A percentile compares a stretch with the other conserved stretches of the same genome.
Evolutionary conservation across 202 grass and related monocot genomes (phyloP).

Genomic region (Setaria italica): DNA sequence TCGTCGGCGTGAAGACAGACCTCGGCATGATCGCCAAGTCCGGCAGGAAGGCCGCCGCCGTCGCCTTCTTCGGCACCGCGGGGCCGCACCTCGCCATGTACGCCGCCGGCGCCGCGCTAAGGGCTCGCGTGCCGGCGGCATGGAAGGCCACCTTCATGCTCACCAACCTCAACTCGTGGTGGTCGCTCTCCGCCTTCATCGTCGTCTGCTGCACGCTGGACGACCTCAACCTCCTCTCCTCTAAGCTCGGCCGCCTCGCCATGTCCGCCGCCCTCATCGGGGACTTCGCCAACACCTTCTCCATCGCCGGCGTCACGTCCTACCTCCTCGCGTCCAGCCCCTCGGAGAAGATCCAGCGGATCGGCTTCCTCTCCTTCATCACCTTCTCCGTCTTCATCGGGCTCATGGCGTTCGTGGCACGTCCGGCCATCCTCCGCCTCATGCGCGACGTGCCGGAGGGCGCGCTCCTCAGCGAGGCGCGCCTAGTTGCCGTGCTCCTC

Average conservation of each 20-base stretch:
- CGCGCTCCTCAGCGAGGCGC: constrained; percentile 60
- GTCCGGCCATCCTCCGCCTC: constrained; percentile 55
- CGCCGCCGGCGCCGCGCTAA: neutral
- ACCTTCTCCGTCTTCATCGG: constrained; percentile 53
- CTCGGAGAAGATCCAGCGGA: constrained; percentile 43
- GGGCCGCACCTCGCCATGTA: constrained; percentile 49
- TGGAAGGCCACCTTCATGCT: constrained; percentile 45
- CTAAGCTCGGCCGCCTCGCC: constrained; percentile 86
- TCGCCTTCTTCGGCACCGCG: constrained; percentile 61
- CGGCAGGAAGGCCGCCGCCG: constrained; percentile 66
- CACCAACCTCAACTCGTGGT: constrained; percentile 58
- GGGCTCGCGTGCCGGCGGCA: neutral
- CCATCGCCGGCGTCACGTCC: constrained; percentile 50
- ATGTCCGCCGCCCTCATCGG: constrained; percentile 81
- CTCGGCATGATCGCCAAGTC: constrained; percentile 77
- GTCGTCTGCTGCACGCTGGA: constrained; percentile 68
- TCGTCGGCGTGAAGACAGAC: constrained; percentile 85
- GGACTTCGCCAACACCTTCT: constrained; percentile 65
- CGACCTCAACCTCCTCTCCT: constrained; percentile 85
- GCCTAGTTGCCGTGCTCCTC: constrained; percentile 61
- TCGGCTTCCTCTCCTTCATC: constrained; percentile 51
- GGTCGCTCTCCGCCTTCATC: constrained; percentile 78
- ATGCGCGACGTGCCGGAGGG: constrained; percentile 69
- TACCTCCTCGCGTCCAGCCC: constrained; percentile 53
- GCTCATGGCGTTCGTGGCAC: constrained; percentile 52